phyloP scores from a whole-genome alignment of 1,139 yeast genomes.

The Candida sp. region DNA sequence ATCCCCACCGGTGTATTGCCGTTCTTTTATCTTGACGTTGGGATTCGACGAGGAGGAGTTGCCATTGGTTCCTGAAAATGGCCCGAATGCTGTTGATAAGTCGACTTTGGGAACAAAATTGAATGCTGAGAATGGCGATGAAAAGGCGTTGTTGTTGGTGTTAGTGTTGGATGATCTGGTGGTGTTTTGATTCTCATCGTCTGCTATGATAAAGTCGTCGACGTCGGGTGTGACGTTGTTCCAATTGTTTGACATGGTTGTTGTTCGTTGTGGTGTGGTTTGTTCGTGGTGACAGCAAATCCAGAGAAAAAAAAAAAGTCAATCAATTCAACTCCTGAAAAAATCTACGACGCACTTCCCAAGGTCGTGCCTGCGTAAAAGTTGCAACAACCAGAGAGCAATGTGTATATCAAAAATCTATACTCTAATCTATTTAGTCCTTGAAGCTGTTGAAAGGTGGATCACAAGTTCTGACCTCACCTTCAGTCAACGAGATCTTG shows the following conservation, averaged over 20 bases:
- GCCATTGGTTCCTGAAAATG: conserved; percentile 28
- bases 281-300: neutral
- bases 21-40: conserved; percentile 64
- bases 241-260: conserved; percentile 14
- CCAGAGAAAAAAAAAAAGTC: neutral
- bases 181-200: conserved; percentile 18
- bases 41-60: conserved; percentile 29
- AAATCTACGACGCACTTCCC: neutral
- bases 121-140: conserved; percentile 12
- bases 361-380: neutral
- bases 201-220: conserved; percentile 32
- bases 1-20: conserved; percentile 82
- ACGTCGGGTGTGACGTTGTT: conserved; percentile 19
- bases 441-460: conserved; percentile 29
- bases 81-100: conserved; percentile 42
- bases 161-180: conserved; percentile 2
- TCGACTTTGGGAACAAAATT: conserved; percentile 41
- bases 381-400: neutral
- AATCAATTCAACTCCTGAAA: neutral
- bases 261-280: neutral
- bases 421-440: conserved; percentile 13
- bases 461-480: conserved; percentile 31
- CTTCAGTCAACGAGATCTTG: conserved; percentile 31
- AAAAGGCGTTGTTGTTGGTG: neutral
- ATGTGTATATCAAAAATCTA: neutral